Evolutionary conservation across 768 basidiomycete species (phyloP).

Genomic region (Tulasnella sp.): DNA sequence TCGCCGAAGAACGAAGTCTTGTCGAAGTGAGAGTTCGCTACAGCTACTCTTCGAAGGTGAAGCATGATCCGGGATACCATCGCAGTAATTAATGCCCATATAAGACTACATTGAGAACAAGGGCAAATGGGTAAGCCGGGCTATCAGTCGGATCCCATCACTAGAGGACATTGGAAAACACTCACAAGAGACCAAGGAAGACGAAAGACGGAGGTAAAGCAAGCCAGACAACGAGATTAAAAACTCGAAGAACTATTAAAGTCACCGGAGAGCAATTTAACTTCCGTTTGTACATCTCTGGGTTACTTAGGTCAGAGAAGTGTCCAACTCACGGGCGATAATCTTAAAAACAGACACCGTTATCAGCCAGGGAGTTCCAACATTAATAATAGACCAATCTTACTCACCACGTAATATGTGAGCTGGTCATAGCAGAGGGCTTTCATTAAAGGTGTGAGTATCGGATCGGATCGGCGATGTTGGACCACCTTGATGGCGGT

Average conservation of each 20-base stretch:
- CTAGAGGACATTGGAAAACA: neutral
- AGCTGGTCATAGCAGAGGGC: neutral
- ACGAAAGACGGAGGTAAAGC: neutral
- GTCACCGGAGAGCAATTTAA: no score
- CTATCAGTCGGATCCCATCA: neutral
- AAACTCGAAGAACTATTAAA: no score
- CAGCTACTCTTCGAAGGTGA: neutral
- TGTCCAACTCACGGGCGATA: no score
- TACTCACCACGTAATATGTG: neutral
- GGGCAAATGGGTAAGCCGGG: neutral
- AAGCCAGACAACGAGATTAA: no score
- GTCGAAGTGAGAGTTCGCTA: neutral
- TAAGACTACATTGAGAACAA: neutral
- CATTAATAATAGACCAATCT: no score
- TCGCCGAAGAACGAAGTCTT: neutral
- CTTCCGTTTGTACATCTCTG: no score
- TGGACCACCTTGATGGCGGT: neutral
- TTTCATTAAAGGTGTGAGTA: neutral
- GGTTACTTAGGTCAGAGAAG: no score
- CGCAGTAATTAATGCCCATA: neutral
- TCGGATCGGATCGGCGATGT: neutral
- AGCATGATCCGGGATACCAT: conserved; percentile 2
- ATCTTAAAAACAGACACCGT: no score
- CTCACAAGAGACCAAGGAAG: neutral
- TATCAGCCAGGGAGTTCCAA: no score